Percentiles rank a stretch among this genome's conserved stretches.
Evolutionary conservation across 352 stramenopile genomes (phyloP).

Genomic region (Globisporangium takayamanum): DNA sequence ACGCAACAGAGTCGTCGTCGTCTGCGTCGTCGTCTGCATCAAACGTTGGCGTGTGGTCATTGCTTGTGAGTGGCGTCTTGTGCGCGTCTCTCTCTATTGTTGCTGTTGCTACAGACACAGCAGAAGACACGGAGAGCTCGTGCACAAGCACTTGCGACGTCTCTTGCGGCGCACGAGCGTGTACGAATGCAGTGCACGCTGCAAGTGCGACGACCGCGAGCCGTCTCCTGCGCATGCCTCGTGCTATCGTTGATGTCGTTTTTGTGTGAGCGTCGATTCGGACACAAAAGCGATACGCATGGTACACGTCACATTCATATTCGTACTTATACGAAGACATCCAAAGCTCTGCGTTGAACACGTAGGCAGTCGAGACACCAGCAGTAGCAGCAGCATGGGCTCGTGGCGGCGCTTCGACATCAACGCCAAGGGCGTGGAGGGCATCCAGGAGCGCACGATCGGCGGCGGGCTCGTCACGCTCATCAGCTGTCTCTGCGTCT

Average conservation of each 20-base stretch:
- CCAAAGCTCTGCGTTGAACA: neutral
- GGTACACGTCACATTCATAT: too few relatives aligned
- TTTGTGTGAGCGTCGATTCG: neutral
- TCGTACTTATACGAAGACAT: neutral
- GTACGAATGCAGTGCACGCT: neutral
- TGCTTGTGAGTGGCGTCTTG: neutral
- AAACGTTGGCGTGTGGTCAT: neutral
- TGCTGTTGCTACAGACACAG: neutral
- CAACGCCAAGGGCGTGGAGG: slow-evolving; percentile 85
- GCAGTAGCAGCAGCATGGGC: slow-evolving; percentile 24
- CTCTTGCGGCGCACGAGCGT: too few relatives aligned
- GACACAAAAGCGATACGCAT: neutral
- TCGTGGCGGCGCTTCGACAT: slow-evolving; percentile 83
- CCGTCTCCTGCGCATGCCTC: too few relatives aligned
- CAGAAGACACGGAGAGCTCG: neutral
- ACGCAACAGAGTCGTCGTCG: neutral
- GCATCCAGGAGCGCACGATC: slow-evolving; percentile 86
- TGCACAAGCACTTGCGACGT: neutral
- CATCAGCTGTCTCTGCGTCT: slow-evolving; percentile 63
- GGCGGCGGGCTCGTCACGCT: slow-evolving; percentile 78
- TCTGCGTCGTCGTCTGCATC: neutral
- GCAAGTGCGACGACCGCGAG: too few relatives aligned
- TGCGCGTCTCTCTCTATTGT: neutral
- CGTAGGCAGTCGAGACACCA: slow-evolving; percentile 8
- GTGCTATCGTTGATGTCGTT: neutral